Evolutionary conservation across 2,329 filamentous ascomycete genomes (phyloP).

Genomic region (Grosmannia serpens): DNA sequence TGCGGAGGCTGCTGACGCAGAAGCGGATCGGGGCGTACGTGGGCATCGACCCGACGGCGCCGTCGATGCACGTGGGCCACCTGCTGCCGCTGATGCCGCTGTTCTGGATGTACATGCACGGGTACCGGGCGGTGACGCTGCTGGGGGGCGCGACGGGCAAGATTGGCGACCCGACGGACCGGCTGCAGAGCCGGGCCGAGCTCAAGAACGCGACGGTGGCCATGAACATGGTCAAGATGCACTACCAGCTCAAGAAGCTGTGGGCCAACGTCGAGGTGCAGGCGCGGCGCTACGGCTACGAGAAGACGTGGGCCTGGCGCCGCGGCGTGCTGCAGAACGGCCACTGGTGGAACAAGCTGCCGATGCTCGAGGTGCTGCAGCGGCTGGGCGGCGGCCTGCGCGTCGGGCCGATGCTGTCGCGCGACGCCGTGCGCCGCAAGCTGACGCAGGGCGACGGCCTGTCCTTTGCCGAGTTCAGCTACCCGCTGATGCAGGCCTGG

Average conservation of each 20-base stretch:
- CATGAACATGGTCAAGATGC: constrained; percentile 56
- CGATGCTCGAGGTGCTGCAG: constrained; percentile 63
- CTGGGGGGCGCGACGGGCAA: constrained; percentile 65
- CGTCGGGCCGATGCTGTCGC: constrained; percentile 74
- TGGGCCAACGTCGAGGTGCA: constrained; percentile 63
- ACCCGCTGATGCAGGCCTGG: constrained; percentile 89
- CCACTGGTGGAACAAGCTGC: constrained; percentile 64
- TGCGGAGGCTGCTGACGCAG: constrained; percentile 51
- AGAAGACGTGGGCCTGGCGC: constrained; percentile 52
- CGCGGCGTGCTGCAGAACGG: constrained; percentile 69
- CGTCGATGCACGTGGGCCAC: constrained; percentile 71
- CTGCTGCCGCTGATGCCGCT: constrained; percentile 72
- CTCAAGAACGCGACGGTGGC: constrained; percentile 39
- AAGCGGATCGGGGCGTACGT: constrained; percentile 66
- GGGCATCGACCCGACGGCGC: constrained; percentile 71
- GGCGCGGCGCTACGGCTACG: constrained; percentile 53
- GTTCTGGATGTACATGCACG: constrained; percentile 74
- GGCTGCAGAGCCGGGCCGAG: constrained; percentile 48
- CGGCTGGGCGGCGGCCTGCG: constrained; percentile 63
- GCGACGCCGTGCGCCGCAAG: constrained; percentile 66
- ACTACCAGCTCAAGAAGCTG: constrained; percentile 58
- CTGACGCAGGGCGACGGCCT: constrained; percentile 82
- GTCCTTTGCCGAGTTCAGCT: constrained; percentile 87
- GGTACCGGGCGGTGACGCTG: constrained; percentile 55
- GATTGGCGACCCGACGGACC: constrained; percentile 67